Percentiles rank a stretch among this genome's conserved stretches.
Evolutionary conservation across 1,139 yeast genomes (phyloP).

Genomic region (Suhomyces maxii): DNA sequence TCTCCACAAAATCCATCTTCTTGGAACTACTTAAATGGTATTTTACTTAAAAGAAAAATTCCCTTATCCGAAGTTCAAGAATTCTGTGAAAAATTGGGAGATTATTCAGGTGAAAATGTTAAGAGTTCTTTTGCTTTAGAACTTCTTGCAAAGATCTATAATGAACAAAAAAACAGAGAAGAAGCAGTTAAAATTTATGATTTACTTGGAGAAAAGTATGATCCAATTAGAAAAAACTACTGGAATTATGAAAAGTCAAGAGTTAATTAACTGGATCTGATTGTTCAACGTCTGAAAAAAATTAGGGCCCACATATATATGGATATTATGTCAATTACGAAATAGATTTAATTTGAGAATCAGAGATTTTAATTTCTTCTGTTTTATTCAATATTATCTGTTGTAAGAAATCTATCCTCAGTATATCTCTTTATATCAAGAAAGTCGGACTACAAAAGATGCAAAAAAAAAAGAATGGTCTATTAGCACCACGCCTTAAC

Average conservation of each 20-base stretch:
- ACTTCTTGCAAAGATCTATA: conserved; percentile 53
- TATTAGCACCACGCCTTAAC: conserved; percentile 41
- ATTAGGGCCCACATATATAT: too few relatives aligned
- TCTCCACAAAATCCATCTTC: conserved; percentile 86
- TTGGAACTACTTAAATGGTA: conserved; percentile 80
- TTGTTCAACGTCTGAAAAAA: too few relatives aligned
- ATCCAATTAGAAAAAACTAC: conserved; percentile 66
- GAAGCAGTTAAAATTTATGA: conserved; percentile 47
- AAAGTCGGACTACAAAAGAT: background rate
- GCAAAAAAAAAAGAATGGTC: conserved; percentile 9
- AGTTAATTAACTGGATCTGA: background rate
- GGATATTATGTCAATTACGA: too few relatives aligned
- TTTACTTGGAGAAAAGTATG: conserved; percentile 52
- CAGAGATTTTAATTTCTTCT: too few relatives aligned
- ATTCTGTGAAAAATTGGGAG: conserved; percentile 46
- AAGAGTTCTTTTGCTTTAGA: conserved; percentile 70
- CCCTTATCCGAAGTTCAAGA: conserved; percentile 37
- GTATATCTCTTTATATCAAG: too few relatives aligned
- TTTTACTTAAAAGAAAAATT: conserved; percentile 38
- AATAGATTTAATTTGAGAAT: too few relatives aligned
- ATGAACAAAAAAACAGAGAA: conserved; percentile 22
- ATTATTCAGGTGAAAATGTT: conserved; percentile 25
- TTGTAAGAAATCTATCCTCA: background rate
- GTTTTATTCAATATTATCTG: background rate
- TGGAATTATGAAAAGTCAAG: conserved; percentile 48